A percentile compares a stretch with the other conserved stretches of the same genome.
Evolutionary conservation across 768 basidiomycete genomes (phyloP).

Genomic region (Crucibulum laeve): DNA sequence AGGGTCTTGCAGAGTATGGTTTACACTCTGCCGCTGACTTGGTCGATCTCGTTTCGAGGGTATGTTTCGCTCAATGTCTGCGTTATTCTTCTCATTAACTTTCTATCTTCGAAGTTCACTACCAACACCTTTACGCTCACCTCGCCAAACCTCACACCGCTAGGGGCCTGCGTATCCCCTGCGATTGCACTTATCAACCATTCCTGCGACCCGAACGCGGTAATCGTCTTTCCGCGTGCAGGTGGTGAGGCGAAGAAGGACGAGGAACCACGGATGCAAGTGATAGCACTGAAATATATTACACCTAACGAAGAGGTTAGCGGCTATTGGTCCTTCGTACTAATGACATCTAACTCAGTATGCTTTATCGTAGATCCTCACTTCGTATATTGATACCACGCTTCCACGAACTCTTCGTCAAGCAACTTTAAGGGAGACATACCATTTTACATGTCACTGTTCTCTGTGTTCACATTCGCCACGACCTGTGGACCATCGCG

Average conservation of each 20-base stretch:
- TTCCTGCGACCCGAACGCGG: slow-evolving; percentile 84
- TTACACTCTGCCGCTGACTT: slow-evolving; percentile 57
- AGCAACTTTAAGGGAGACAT: slow-evolving; percentile 59
- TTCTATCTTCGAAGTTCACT: slow-evolving; percentile 60
- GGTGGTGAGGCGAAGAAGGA: slow-evolving; percentile 20
- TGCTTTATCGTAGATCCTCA: slow-evolving; percentile 54
- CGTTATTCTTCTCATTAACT: background rate
- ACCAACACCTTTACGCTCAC: slow-evolving; percentile 91
- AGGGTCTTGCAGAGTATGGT: slow-evolving; percentile 55
- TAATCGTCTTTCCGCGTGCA: slow-evolving; percentile 81
- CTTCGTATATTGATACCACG: slow-evolving; percentile 84
- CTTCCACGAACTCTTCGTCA: slow-evolving; percentile 55
- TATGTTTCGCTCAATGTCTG: slow-evolving; percentile 24
- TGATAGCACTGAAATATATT: slow-evolving; percentile 70
- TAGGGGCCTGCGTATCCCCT: slow-evolving; percentile 85
- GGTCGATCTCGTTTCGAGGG: slow-evolving; percentile 69
- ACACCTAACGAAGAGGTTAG: slow-evolving; percentile 64
- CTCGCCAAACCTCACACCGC: slow-evolving; percentile 67
- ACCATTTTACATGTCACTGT: slow-evolving; percentile 77
- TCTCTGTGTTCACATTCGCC: slow-evolving; percentile 37
- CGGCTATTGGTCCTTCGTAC: background rate
- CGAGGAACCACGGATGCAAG: slow-evolving; percentile 62
- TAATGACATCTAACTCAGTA: background rate
- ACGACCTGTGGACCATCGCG: slow-evolving; percentile 55
- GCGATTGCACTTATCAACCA: slow-evolving; percentile 81